Evolutionary conservation across 2,329 filamentous ascomycete species (phyloP), one percentile per base, ranked within the genome.

Genomic region (Ophiostoma sp.): DNA sequence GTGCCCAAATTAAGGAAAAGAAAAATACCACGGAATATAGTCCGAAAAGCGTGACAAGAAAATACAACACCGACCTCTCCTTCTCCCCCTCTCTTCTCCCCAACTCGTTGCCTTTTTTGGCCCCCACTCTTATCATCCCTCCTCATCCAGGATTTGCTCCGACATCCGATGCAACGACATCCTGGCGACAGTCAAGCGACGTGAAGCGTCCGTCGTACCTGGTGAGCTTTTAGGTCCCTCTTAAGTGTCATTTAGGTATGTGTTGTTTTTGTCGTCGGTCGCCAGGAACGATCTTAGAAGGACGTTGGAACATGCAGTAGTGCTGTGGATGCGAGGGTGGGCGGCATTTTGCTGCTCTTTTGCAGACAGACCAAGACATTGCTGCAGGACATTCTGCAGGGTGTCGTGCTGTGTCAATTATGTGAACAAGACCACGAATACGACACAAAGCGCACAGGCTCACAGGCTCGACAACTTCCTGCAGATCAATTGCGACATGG

Each of bases 251-350:
- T 48, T 48, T 11, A 33, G 25, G 33, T 45, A 5, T 28, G 36
- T 17, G 7, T 22, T 66, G 1, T 15, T 52, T 68, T 33, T 17
- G 39, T 52, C 50, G 48, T 70, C 68, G 68, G 68, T 70, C 68
- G n/a, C 68, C 68, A 70, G 42, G 68, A 70, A 70, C 68, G 33
- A 71, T 61, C 68, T 28, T 57, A 57, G 50, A 59, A 57, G 28
- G 50, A 70, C 68, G 50, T 57, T 42, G 68, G 48, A 28, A 25
- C 68, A 45, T 70, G 68, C 68, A 70, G 68, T 45, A 57, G 50
- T 48, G 28, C 1, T 19, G 42, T 68, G 45, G 64, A 52, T 69
- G 64, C 19, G 33, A 25, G 39, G 11, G 36, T 28, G 61, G 61
- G 61, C 28, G 61, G 61, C 9, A 66, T 63, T 64, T 12, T 55